A percentile compares a stretch with the other conserved stretches of the same genome.
These are phyloP conservation scores for Patellaria atrata DNA, from an alignment of 495 filamentous ascomycete species.

Conservation along the genomic window DNA sequence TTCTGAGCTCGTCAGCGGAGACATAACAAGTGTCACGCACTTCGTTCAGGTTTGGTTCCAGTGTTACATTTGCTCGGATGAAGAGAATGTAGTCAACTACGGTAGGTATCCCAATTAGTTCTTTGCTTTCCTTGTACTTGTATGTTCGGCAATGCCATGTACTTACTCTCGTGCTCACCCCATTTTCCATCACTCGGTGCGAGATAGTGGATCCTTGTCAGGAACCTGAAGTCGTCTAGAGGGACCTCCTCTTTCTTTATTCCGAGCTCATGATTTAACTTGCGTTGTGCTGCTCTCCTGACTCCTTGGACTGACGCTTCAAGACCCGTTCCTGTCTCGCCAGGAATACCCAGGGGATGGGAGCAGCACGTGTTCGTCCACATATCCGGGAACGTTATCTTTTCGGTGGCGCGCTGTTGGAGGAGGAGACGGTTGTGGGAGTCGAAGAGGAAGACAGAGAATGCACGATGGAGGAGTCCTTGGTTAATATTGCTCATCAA, in stretches of 20 bases:
- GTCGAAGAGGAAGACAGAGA: slow-evolving; percentile 96
- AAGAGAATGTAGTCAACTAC: slow-evolving; percentile 98
- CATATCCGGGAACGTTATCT: slow-evolving; percentile 98
- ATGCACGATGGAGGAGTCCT: slow-evolving; percentile 90
- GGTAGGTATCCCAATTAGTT: neutral
- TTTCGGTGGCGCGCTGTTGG: slow-evolving; percentile 89
- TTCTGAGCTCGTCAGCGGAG: slow-evolving; percentile 63
- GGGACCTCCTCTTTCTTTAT: slow-evolving; percentile 88
- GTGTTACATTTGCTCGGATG: slow-evolving; percentile 82
- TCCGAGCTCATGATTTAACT: slow-evolving; percentile 86
- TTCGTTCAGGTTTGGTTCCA: slow-evolving; percentile 74
- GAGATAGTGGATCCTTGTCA: slow-evolving; percentile 96
- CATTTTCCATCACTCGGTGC: slow-evolving; percentile 94
- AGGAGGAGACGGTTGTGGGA: slow-evolving; percentile 73
- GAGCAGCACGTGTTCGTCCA: slow-evolving; percentile 99
- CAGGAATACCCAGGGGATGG: slow-evolving; percentile 81
- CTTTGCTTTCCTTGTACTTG: slow-evolving; percentile 1
- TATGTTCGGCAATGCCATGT: slow-evolving; percentile 7
- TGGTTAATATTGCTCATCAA: slow-evolving; percentile 96
- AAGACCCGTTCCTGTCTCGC: slow-evolving; percentile 77
- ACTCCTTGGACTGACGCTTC: slow-evolving; percentile 69
- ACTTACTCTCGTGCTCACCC: slow-evolving; percentile 95
- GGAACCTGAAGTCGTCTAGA: slow-evolving; percentile 76
- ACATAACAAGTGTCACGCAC: slow-evolving; percentile 74
- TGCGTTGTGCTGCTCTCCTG: slow-evolving; percentile 79